Evolutionary conservation across 2,329 filamentous ascomycete species (phyloP), one percentile per base, ranked within the genome.

Genomic region (Penicillium sp.): DNA sequence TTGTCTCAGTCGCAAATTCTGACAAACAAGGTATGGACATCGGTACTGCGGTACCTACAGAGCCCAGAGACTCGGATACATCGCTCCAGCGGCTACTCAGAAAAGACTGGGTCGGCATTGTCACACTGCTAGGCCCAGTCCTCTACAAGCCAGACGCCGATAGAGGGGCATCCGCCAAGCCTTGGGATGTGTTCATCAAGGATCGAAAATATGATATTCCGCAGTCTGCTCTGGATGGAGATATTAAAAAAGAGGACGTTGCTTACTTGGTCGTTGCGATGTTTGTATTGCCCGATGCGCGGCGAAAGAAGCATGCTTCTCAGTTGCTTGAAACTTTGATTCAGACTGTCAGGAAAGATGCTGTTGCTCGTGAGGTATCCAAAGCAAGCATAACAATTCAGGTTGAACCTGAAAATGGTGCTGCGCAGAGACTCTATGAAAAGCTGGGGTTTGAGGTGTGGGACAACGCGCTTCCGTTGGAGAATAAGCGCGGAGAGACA

Each of bases 41-140:
- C 19, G 9, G 13, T 22, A 21, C n/a, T 13, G 19, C 8, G 7
- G 8, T 10, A 22, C 21, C 39, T 41, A 13, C 29, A 24, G 31
- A 49, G 35, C 26, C 39, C 24, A 29, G 48, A 11, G 33, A 44
- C 6, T 5, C 24, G 1, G 19, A 41, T 11, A 45, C 22, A 45
- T 44, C 54, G 13, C 35, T 63, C 11, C 52, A 59, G 11, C 26
- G 39, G 4, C 45, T 68, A 6, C 46, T 60, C 31, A 11, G 43
- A 11, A 59, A 63, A 48, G 60, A 70, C 50, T 73, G 70, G 71
- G 47, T 69, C n/a, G 71, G 70, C 16, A 66, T 68, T 52, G 58
- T 68, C 39, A 69, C 70, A 7, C 50, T 72, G 2, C n/a, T 70
- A 2, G 66, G 66, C 2, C 69, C 68, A 11, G 61, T 59, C 19